Percentiles rank a stretch among this genome's conserved stretches.
phyloP scores from a whole-genome alignment of 768 basidiomycete species.

The Tephrocybe sp. region DNA sequence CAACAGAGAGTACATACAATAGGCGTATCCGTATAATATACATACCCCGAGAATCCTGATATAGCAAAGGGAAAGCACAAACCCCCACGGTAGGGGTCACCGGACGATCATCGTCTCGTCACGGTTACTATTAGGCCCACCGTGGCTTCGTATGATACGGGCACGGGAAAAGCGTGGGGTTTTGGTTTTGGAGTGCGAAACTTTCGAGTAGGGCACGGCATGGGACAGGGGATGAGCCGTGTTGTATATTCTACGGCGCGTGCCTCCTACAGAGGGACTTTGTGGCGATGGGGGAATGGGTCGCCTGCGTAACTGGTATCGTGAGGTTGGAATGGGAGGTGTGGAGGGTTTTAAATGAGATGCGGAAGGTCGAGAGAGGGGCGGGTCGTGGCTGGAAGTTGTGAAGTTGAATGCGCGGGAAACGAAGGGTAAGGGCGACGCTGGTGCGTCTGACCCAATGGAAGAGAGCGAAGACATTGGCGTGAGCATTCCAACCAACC shows the following conservation, averaged over 20 bases:
- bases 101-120: constrained; percentile 10
- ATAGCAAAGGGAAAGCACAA: background rate
- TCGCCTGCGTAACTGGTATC: constrained; percentile 35
- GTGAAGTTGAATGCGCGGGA: background rate
- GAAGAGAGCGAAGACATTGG: constrained; percentile 20
- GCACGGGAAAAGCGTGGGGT: constrained; percentile 15
- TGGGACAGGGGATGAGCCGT: constrained; percentile 8
- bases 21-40: constrained; percentile 10
- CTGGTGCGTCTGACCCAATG: constrained; percentile 14
- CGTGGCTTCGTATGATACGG: constrained; percentile 18
- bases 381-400: constrained; percentile 9
- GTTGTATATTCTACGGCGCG: constrained; percentile 13
- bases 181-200: constrained; percentile 22
- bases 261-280: constrained; percentile 16
- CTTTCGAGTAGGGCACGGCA: constrained; percentile 14
- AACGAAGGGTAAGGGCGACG: constrained; percentile 8
- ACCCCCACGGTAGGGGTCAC: background rate
- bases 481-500: constrained; percentile 12
- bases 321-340: constrained; percentile 17
- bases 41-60: constrained; percentile 5
- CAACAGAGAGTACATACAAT: constrained; percentile 4
- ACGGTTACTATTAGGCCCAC: constrained; percentile 1
- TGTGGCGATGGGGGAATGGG: constrained; percentile 19
- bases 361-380: constrained; percentile 14
- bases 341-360: constrained; percentile 10